Base-by-base conservation (phyloP, 2,329 filamentous ascomycete species). In the Chalaropsis ovoidea region DNA sequence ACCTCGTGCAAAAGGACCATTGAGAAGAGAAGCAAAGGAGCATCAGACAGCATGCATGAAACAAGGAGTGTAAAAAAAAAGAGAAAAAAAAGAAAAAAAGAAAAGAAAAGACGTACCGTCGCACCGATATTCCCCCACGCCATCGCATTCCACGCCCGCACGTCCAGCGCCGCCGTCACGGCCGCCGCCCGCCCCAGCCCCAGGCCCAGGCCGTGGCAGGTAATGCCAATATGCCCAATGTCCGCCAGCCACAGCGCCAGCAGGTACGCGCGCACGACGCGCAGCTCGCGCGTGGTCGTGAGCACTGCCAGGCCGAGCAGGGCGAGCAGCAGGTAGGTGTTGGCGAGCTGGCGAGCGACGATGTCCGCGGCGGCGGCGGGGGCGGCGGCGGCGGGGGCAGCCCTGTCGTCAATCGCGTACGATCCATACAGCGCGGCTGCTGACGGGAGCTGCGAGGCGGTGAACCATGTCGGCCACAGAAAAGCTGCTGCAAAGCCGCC, bases 71-170 rank as follows among this genome's bases (percentile, higher is more conserved):
- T 11, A 19, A n/a, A 11, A 39, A 2, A 41, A 19, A 1, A 61
- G 31, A 15, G 19, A 15, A 61, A 17, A 63, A 22, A 39, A 27
- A 54, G 62, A 52, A 15, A 52, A 22, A 47, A 13, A 1, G 52
- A 39, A n/a, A 41, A 35, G n/a, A 35, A 60, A 62, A 39, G 24
- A 73, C 80, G 75, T 70, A 85, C 81, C 31, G 87, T 89, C 62
- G 80, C 79, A 7, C 81, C 85, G 68, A 91, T 78, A 70, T 90
- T 90, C 2, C 87, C 88, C 83, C 84, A 88, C n/a, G 85, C 81
- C 77, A 87, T 81, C 42, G 80, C 76, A 72, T 89, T 90, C 87
- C 87, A 90, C 24, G 73, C 75, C 3, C 71, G 74, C 11, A 86
- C 74, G 69, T 83, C 79, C 56, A 81, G 68, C 60, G 82, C 78